Conservation (phyloP, 495 filamentous ascomycete species). For the Podospora australis region DNA sequence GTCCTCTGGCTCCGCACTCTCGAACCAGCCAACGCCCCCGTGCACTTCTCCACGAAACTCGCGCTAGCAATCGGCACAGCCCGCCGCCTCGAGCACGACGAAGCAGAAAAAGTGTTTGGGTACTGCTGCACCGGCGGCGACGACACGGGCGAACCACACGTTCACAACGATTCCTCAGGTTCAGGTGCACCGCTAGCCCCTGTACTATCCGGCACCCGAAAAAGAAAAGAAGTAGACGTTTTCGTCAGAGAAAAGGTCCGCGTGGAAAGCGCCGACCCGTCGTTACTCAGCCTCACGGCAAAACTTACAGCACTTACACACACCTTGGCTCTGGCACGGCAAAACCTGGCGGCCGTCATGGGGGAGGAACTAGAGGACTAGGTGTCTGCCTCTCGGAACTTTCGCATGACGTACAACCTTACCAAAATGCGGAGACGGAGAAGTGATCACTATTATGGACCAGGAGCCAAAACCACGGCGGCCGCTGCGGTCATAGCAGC, state of each 20-base stretch:
- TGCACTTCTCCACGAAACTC: conserved; percentile 43
- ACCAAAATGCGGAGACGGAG: no score
- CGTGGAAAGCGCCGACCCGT: conserved; percentile 89
- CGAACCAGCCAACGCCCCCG: conserved; percentile 50
- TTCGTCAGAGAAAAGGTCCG: conserved; percentile 82
- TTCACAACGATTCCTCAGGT: neutral
- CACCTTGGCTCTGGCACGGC: conserved; percentile 58
- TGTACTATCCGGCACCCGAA: conserved; percentile 7
- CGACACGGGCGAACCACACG: neutral
- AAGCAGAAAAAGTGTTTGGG: conserved; percentile 64
- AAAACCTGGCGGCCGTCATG: conserved; percentile 76
- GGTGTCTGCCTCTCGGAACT: neutral
- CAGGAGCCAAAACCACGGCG: neutral
- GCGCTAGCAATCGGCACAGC: conserved; percentile 51
- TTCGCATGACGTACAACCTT: no score
- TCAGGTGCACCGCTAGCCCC: conserved; percentile 2
- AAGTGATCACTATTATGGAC: neutral
- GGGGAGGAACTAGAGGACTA: conserved; percentile 46
- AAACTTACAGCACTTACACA: conserved; percentile 81
- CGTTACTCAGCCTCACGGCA: conserved; percentile 74
- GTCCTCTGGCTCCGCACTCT: conserved; percentile 75
- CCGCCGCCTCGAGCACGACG: conserved; percentile 69
- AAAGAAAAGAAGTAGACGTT: conserved; percentile 48
- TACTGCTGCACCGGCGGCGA: conserved; percentile 18
- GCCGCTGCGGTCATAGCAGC: no score